Evolutionary conservation across 2,329 filamentous ascomycete genomes (phyloP), one percentile per base, ranked within the genome.

Genomic region (Talaromyces albobiverticillius): DNA sequence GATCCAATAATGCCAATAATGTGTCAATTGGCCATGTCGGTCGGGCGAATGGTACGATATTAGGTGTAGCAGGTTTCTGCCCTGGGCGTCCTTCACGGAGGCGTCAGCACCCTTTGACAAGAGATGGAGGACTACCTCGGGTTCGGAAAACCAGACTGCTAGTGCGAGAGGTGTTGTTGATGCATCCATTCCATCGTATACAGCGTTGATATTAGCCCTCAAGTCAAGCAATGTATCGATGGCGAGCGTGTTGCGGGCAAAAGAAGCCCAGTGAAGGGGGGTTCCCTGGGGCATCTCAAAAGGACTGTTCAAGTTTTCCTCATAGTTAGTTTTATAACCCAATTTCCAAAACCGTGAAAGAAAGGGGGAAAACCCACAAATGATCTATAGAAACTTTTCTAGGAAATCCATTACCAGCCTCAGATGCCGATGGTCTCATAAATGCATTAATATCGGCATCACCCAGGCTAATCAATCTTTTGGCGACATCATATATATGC

Each of bases 1-100:
- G n/a, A 65, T 59, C 64, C 64, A 66, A 54, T 64, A 65, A 46
- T 67, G 59, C 64, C 64, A 67, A n/a, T 60, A 51, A 56, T 62
- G 59, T 7, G 57, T 54, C 13, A 65, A 31, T 23, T 59, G 59
- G 6, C 64, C 63, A 61, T 66, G 62, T 47, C 58, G 50, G 23
- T 63, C 62, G 16, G 61, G 62, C 2, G 61, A 51, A 46, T 60
- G 60, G 29, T 59, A 58, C 1, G 60, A 60, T 47, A 66, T 60
- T 23, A 45, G 46, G 43, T 67, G 62, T n/a, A 67, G 55, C 6
- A 54, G 52, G 41, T 67, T 67, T 38, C 64, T 54, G 16, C 58
- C 59, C 40, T 54, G 59, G 0, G 60, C 52, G 36, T 64, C 64
- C 23, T 50, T 53, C 32, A 55, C 36, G 9, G 31, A 59, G 20